Evolutionary conservation across 1,284 basidiomycete genomes (phyloP).

Genomic region (Ceratobasidium sp.): DNA sequence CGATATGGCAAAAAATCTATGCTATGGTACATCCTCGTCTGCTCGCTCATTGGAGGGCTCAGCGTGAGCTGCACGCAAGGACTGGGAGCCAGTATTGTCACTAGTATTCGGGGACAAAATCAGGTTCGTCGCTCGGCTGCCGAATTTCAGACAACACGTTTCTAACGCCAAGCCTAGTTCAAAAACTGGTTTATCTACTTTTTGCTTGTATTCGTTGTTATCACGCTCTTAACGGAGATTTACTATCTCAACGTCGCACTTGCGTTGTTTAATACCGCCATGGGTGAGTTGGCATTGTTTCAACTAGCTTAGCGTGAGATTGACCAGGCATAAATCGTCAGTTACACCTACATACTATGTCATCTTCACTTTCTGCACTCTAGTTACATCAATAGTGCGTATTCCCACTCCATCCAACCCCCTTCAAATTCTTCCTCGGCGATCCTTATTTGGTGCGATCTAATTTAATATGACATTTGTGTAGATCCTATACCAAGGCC

Average conservation of each 20-base stretch:
- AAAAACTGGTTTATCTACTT: conserved; percentile 74
- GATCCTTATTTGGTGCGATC: background rate
- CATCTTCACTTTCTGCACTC: conserved; percentile 70
- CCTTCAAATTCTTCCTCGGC: background rate
- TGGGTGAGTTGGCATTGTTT: conserved; percentile 56
- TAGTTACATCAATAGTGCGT: conserved; percentile 64
- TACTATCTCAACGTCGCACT: conserved; percentile 79
- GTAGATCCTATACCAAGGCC: conserved; percentile 73
- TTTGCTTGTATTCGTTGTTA: conserved; percentile 59
- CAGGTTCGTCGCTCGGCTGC: conserved; percentile 51
- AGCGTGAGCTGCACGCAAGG: conserved; percentile 77
- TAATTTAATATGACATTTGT: conserved; percentile 12
- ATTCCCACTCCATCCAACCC: background rate
- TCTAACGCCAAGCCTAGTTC: conserved; percentile 56
- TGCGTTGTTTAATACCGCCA: conserved; percentile 73
- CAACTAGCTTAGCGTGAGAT: background rate
- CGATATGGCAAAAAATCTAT: conserved; percentile 73
- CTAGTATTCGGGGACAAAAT: conserved; percentile 70
- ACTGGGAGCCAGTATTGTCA: conserved; percentile 73
- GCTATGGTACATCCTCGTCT: conserved; percentile 72
- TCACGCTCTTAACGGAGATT: conserved; percentile 67
- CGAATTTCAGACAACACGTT: background rate
- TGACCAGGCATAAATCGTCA: conserved; percentile 53
- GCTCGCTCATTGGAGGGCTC: conserved; percentile 76
- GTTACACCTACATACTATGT: conserved; percentile 75